Base-by-base conservation (phyloP, 2,329 filamentous ascomycete species). In the Colletotrichum sansevieriae region DNA sequence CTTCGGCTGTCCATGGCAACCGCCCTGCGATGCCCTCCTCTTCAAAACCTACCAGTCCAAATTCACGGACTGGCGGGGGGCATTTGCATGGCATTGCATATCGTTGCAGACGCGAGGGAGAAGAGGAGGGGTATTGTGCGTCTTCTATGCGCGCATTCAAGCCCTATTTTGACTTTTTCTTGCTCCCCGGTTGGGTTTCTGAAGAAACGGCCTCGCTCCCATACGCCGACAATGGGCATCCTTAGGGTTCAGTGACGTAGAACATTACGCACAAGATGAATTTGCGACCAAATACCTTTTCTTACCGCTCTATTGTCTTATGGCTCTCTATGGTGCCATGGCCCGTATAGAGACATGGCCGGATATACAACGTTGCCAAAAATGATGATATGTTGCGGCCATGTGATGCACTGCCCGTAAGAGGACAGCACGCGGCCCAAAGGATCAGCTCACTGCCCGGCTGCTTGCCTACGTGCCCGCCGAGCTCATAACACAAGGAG, bases 191-290 rank as follows among this genome's bases (percentile, higher is more conserved):
- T 43, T 58, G 46, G 62, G 41, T 58, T 66, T 41, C 39, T 61
- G 66, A 66, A 65, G 25, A 61, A 25, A 33, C 15, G 33, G 51
- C 18, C n/a, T 55, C 46, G 15, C 13, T 63, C 51, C 39, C 39
- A 61, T 59, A 33, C 49, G 47, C 51, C 41, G 35, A 56, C 51
- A n/a, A 69, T 35, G 66, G 66, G 11, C 33, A 39, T 18, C 12
- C 12, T 69, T 69, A 69, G 66, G 66, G 66, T 37, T 60, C n/a
- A 7, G 62, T 69, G 66, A 69, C 66, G 63, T 69, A 65, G 65
- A 65, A 61, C n/a, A n/a, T 56, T 25, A 55, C 66, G 63, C 66
- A 69, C 62, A 69, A 35, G 47, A 66, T 37, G 29, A 20, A 25
- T 29, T 52, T 22, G 18, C 33, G 49, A 55, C 33, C 18, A 22